Base-by-base conservation (phyloP, 2,329 filamentous ascomycete species). In the Knufia petricola region DNA sequence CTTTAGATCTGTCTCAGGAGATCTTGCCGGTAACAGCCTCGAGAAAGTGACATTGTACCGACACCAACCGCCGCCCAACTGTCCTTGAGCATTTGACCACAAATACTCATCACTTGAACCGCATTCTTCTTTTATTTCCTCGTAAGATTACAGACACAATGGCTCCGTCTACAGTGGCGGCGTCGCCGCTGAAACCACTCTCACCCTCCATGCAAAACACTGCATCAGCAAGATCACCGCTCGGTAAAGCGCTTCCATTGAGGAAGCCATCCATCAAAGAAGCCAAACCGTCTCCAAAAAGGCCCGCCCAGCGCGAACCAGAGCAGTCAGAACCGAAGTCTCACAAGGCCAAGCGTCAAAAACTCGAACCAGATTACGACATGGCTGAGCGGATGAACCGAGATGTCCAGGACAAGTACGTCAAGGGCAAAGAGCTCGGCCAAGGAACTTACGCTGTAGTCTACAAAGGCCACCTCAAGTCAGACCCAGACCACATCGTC, bases 371-470 rank as follows among this genome's bases (percentile, higher is more conserved):
- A 28, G 66, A 68, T 36, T 64, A 64, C 34, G 70, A 72, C 48
- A 65, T 72, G 47, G 69, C 85, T n/a, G 85, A 90, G 66, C 82
- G 87, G 63, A 75, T 89, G 64, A 90, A 90, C 62, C 81, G 86
- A 50, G 79, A 84, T 44, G 84, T 87, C 61, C 87, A 88, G 66
- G 77, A 78, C 57, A 94, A 92, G 73, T 98, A 95, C 65, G 78
- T 92, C 56, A 94, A 94, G 72, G 86, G 87, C 61, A 88, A 85
- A 65, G 92, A 92, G 63, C 79, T 98, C 52, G 92, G 92, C 65
- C 87, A 94, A 68, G 92, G 92, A 71, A 96, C 92, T 55, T 98
- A 98, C 66, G 92, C 92, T 64, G 83, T 94, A 61, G 92, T 98
- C 61, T 95, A 88, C 72, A 80, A 89, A 46, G 92, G 89, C 46